These are phyloP conservation scores for Pseudofabraea citricarpa DNA, from an alignment of 2,329 filamentous ascomycete species.

Conservation along the genomic window DNA sequence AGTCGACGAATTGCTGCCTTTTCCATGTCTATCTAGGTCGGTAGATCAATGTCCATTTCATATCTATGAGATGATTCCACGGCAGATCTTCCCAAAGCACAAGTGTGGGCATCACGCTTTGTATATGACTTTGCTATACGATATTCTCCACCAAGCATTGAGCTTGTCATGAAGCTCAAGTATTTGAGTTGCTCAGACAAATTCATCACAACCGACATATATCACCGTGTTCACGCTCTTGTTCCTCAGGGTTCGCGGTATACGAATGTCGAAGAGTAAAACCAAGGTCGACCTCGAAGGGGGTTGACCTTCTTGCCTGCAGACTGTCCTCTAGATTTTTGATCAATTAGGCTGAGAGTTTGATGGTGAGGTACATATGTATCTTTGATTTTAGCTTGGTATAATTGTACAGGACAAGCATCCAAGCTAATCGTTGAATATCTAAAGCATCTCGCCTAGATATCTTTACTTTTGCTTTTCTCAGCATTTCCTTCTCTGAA, in stretches of 20 bases:
- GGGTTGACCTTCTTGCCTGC: conserved; percentile 63
- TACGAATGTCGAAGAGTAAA: conserved; percentile 86
- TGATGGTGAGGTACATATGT: conserved; percentile 76
- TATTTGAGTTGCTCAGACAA: background rate
- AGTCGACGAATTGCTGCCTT: conserved; percentile 8
- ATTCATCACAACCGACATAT: conserved; percentile 58
- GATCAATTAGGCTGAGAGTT: conserved; percentile 67
- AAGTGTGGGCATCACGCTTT: conserved; percentile 9
- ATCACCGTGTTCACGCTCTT: conserved; percentile 78
- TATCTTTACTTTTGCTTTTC: too few relatives aligned
- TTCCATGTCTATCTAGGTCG: conserved; percentile 24
- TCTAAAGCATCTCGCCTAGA: too few relatives aligned
- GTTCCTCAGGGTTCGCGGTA: conserved; percentile 78
- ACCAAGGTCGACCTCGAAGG: conserved; percentile 36
- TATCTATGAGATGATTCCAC: conserved; percentile 69
- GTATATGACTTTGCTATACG: conserved; percentile 24
- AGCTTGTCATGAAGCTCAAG: background rate
- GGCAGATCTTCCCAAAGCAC: conserved; percentile 67
- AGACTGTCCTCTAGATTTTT: conserved; percentile 68
- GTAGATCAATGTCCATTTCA: conserved; percentile 63
- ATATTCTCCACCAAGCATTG: conserved; percentile 25
- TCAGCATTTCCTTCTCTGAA: too few relatives aligned
- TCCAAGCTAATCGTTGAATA: too few relatives aligned
- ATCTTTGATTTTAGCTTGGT: too few relatives aligned
- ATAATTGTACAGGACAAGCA: too few relatives aligned